Percentiles rank a stretch among this genome's conserved stretches.
Conservation (phyloP, 345 rosid genomes). For the Acer negundo region DNA sequence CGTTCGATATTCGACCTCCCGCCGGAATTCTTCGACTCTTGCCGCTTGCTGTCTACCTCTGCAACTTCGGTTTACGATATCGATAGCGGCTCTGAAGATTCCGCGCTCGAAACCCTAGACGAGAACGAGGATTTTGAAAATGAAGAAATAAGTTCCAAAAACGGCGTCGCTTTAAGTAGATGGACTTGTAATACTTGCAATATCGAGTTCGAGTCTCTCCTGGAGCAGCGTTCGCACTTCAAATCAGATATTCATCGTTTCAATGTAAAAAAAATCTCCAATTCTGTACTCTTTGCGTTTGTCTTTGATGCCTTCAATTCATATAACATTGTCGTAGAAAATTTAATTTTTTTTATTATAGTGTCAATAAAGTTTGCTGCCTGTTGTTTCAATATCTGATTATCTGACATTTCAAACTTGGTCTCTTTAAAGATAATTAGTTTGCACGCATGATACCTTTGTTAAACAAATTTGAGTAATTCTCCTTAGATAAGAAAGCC, state of each 20-base stretch:
- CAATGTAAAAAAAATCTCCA: conserved; percentile 52
- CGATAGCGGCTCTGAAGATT: conserved; percentile 27
- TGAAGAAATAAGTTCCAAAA: conserved; percentile 35
- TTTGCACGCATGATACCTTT: neutral
- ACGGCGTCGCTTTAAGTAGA: conserved; percentile 43
- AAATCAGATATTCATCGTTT: conserved; percentile 90
- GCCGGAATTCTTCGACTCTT: conserved; percentile 58
- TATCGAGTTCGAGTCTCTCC: conserved; percentile 80
- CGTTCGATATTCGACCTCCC: conserved; percentile 70
- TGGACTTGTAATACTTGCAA: conserved; percentile 94
- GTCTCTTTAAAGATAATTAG: neutral
- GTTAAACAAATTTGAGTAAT: no score
- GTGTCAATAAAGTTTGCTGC: neutral
- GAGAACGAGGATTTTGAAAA: conserved; percentile 22
- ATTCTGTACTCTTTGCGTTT: neutral
- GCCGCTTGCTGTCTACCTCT: conserved; percentile 55
- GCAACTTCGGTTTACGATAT: conserved; percentile 27
- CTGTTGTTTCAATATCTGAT: neutral
- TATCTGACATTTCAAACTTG: neutral
- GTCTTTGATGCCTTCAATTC: neutral
- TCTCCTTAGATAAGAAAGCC: no score
- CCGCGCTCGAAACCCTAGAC: conserved; percentile 27
- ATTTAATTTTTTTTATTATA: neutral
- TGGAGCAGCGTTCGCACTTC: conserved; percentile 88
- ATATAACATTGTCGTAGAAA: neutral